Evolutionary conservation across 1,284 basidiomycete genomes (phyloP), one percentile per base, ranked within the genome.

Genomic region (Inonotus hispidus): DNA sequence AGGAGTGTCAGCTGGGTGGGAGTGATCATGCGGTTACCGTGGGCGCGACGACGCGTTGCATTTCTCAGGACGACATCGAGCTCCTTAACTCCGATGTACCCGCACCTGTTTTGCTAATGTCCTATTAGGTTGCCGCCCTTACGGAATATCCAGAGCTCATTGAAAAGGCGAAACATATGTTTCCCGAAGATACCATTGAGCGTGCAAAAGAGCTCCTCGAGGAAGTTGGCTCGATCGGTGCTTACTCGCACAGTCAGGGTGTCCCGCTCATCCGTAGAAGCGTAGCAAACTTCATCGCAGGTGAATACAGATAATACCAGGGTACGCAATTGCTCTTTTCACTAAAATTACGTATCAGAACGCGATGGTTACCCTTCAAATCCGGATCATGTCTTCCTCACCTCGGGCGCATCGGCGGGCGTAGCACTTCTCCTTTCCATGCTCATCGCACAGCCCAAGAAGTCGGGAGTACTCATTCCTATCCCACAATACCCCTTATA

Each of bases 401-500:
- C 96, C 2, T 88, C 87, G 19, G 96, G 96, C 58, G 96, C 96
- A 7, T 97, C 93, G 38, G 87, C 88, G 16, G 97, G 96, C 63
- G 95, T 99, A 14, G 87, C 91, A 13, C 86, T 95, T 38, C 80
- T 98, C 59, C 86, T 99, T 66, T 86, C 87, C 71, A 84, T 92
- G 75, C 82, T 95, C 64, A 88, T 95, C 68, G 70, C 77, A 10
- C 75, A 81, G 27, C 78, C 82, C 3, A 80, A 82, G 16, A 79
- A 80, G 21, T 82, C 85, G 55, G 94, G 92, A 8, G 83, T 96
- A 67, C 81, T 96, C 64, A 98, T 99, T 70, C 96, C 96, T 25
- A 98, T 99, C 66, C 96, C 96, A 1, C 96, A 99, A 78, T 99
- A 99, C 73, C 96, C 96, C 0, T 82, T 99, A 16, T 98, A 98